Conservation (phyloP, 164 flowering plant genomes). For the Vitis rotundifolia region DNA sequence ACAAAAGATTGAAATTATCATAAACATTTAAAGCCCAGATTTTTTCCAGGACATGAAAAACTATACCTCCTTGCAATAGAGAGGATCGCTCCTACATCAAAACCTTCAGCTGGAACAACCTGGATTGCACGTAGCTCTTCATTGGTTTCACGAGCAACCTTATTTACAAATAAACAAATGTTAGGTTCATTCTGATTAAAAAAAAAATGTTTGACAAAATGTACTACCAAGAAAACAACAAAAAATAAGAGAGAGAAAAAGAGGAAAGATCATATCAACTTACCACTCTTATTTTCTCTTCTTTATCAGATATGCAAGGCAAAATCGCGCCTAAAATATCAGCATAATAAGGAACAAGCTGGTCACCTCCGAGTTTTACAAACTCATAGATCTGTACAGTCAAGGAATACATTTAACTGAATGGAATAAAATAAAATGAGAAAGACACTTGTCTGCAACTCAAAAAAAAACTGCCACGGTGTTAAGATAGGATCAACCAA, state of each 20-base stretch:
- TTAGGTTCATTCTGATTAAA: not conserved
- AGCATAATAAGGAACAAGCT: conserved; percentile 91
- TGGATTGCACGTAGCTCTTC: conserved; percentile 85
- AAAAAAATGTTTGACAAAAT: not conserved
- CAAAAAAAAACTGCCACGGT: not conserved
- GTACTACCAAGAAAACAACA: not conserved
- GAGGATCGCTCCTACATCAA: conserved; percentile 88
- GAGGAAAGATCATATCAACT: conserved; percentile 13
- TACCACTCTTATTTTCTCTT: conserved; percentile 95
- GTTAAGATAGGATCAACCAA: too few relatives aligned
- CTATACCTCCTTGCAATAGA: conserved; percentile 86
- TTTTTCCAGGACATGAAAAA: conserved; percentile 30
- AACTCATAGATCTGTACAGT: conserved; percentile 86
- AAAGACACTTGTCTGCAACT: not conserved
- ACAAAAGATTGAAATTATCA: conserved; percentile 15
- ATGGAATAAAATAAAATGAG: not conserved
- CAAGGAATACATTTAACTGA: not conserved
- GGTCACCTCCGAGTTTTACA: conserved; percentile 98
- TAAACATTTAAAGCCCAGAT: conserved; percentile 28
- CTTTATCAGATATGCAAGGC: conserved; percentile 96
- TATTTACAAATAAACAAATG: not conserved
- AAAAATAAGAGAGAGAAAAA: not conserved
- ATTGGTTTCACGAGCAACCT: conserved; percentile 99
- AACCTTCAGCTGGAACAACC: conserved; percentile 85
- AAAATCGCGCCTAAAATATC: conserved; percentile 91